Evolutionary conservation across 495 filamentous ascomycete species (phyloP).

Genomic region (Aspergillus avenaceus): DNA sequence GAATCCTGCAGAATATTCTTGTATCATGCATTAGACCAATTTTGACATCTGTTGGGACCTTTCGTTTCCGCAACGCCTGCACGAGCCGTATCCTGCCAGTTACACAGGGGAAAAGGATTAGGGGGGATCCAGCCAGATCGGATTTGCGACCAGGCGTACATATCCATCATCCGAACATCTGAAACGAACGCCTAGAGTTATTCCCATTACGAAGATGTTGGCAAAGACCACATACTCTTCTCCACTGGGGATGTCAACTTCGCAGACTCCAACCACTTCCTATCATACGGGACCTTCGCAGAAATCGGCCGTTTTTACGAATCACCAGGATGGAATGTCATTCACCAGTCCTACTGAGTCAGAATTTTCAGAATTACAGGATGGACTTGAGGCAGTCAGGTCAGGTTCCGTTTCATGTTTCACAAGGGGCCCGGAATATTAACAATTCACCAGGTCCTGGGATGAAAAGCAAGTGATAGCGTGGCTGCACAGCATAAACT

Average conservation of each 20-base stretch:
- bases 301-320: conserved; percentile 51
- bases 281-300: conserved; percentile 45
- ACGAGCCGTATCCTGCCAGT: neutral
- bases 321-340: conserved; percentile 54
- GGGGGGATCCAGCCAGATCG: neutral
- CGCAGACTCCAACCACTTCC: conserved; percentile 49
- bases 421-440: too few relatives aligned
- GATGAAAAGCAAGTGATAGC: conserved; percentile 87
- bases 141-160: neutral
- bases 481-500: conserved; percentile 87
- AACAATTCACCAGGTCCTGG: conserved; percentile 58
- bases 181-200: neutral
- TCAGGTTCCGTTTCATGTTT: too few relatives aligned
- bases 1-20: neutral
- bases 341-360: conserved; percentile 89
- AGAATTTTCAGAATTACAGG: conserved; percentile 80
- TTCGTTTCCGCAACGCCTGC: conserved; percentile 1
- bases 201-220: conserved; percentile 54
- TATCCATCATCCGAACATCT: neutral
- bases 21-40: conserved; percentile 16
- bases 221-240: conserved; percentile 76
- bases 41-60: conserved; percentile 2
- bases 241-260: conserved; percentile 54
- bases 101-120: neutral
- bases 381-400: conserved; percentile 58